Base-by-base conservation (phyloP, 2,329 filamentous ascomycete genomes). In the Colletotrichum eleusines region DNA sequence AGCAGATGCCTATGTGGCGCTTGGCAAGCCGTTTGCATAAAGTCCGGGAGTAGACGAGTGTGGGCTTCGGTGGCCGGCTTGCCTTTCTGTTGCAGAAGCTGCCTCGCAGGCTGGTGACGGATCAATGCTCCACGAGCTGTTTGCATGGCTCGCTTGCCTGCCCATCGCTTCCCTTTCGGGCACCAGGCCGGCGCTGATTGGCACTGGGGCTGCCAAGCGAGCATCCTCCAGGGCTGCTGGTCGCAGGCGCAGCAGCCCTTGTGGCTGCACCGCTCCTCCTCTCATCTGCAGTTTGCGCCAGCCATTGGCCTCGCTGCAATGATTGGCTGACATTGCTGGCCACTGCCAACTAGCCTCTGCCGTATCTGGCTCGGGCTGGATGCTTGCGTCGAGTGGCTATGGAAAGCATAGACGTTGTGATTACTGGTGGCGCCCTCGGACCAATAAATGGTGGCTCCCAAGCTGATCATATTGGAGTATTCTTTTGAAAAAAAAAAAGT, bases 1-100 rank as follows among this genome's bases (percentile, higher is more conserved):
- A 26, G 35, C 26, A 35, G 53, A 33, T 51, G 40, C 54, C 35
- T 69, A 40, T 48, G 64, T 64, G 66, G 71, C 48, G 55, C 71
- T 73, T 73, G 71, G 71, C 71, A 72, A 48, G 63, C 60, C 55
- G 63, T 72, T 72, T 80, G 79, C 77, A 81, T 79, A 73, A 80
- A 78, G 77, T 78, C 77, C 71, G 72, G 69, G 61, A 55, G 60
- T 61, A 28, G 46, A 54, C 74, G 69, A 73, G 73, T 73, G 69
- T 69, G 72, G 69, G 62, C 71, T 68, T 65, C 60, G 58, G 59
- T 68, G 64, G 73, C 53, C 64, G 69, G 71, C 70, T 65, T 65
- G 59, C 63, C 73, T 63, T 69, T 73, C 69, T 75, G 73, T 75
- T 72, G 76, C 72, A 77, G 66, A 75, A 73, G 72, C 71, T 74